These are phyloP conservation scores for Ampelocalamus luodianensis DNA, from an alignment of 176 grass and related monocot genomes.

Conservation along the genomic window DNA sequence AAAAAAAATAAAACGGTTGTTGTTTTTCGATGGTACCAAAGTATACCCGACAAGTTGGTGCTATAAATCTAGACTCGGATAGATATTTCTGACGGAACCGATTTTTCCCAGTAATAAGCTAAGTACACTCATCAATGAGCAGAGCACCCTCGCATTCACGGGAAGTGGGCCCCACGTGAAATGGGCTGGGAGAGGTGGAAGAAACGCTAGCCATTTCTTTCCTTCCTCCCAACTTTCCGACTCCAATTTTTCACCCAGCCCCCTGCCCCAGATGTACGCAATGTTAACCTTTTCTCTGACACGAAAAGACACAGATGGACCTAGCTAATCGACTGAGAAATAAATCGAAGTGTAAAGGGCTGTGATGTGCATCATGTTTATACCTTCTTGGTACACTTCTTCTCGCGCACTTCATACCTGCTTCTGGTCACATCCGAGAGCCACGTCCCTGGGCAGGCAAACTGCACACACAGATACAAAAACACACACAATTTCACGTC, in stretches of 20 bases:
- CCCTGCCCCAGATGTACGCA: not conserved
- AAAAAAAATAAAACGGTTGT: no score
- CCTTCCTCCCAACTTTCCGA: not conserved
- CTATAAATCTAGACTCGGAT: no score
- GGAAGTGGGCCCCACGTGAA: slow-evolving; percentile 36
- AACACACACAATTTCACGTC: not conserved
- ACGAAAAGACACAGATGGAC: not conserved
- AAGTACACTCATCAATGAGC: no score
- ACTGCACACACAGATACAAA: slow-evolving; percentile 35
- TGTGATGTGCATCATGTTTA: no score
- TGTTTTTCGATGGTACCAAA: no score
- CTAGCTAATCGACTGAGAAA: not conserved
- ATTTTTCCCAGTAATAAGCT: not conserved
- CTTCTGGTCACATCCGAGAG: slow-evolving; percentile 72
- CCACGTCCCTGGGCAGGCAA: slow-evolving; percentile 68
- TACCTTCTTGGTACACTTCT: slow-evolving; percentile 89
- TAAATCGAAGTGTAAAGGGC: no score
- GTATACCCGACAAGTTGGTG: no score
- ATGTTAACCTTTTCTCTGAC: not conserved
- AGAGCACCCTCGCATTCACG: slow-evolving; percentile 10
- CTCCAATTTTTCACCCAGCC: not conserved
- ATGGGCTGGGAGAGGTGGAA: not conserved
- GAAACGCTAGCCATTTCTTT: not conserved
- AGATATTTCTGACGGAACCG: no score
- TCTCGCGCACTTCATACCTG: slow-evolving; percentile 85